Evolutionary conservation across 768 basidiomycete genomes (phyloP), one percentile per base, ranked within the genome.

Genomic region (Trichaptum fuscoviolaceum): DNA sequence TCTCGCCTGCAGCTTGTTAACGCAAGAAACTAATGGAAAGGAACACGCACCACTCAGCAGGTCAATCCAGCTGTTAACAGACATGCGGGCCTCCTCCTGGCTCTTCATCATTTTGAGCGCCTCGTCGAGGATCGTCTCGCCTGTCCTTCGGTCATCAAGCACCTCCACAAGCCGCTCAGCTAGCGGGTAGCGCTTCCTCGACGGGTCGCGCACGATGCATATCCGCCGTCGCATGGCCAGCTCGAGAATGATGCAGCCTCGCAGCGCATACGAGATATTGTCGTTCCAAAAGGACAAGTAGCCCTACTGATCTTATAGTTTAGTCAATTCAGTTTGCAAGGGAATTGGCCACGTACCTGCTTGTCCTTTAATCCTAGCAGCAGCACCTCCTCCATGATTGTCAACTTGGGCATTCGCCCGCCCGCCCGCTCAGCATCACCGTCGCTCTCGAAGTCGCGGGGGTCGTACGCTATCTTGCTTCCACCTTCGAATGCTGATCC

Each of bases 251-350:
- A 99, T 98, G 76, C 96, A 98, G 5, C 97, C 97, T n/a, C 97
- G 88, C 1, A 99, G 85, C 17, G 96, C 96, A 77, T 99, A 99
- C 0, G 95, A 97, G 70, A 99, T 99, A 79, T 98, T 99, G 82
- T 99, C 96, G 79, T 99, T 99, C 96, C 96, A 99, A 75, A 99
- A 99, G 0, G 95, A 96, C 52, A 99, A 87, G 77, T 99, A 97
- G 36, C 96, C 96, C 87, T 89, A 71, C 59, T 58, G 60, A 58
- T 60, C 73, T 70, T 57, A n/a, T 58, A 27, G 66, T 15, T 23
- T 27, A n/a, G 24, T 52, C 42, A 12, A 52, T 52, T 52, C 42
- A 12, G 15, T 4, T 12, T 52, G 42, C 42, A 12, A 2, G 42
- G 15, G 3, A 12, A 61, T 23, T 26, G 15, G 67, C 63, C 27